Evolutionary conservation across 768 basidiomycete genomes (phyloP), one percentile per base, ranked within the genome.

Genomic region (Rhodotorula sphaerocarpa): DNA sequence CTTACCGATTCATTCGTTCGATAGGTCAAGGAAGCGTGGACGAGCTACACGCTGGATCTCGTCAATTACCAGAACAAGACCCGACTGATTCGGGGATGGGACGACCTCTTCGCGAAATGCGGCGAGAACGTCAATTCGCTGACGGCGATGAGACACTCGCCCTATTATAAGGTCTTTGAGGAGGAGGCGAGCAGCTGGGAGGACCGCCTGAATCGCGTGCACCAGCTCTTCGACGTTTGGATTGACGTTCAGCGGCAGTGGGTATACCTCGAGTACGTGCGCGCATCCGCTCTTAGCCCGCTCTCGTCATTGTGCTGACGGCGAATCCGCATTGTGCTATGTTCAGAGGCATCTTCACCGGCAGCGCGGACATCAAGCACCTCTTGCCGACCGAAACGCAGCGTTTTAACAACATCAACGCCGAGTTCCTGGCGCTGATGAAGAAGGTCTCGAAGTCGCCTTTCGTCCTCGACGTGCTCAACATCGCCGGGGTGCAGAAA

Each of bases 401-500:
- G 43, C 88, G 95, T 34, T 99, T 99, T 79, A 86, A 88, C 74
- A 96, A 92, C 77, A 99, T 99, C 80, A 96, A 99, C 75, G 83
- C 89, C 48, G 95, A 99, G 74, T 99, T 99, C 78, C 80, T 97
- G 54, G 84, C 88, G 1, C 91, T 96, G 68, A 97, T 99, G 95
- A 97, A 96, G 80, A 93, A 93, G 76, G 95, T 99, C 61, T 92
- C 93, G 83, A 97, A 97, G 77, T 96, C 93, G 20, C 92, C 95
- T 1, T 93, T 96, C 75, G 86, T 97, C 47, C 79, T 96, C 53
- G 95, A 99, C 71, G 91, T 99, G 59, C 84, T 97, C 81, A 92
- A 92, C 74, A 93, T 97, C 68, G 86, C 84, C 63, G 88, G 87
- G 34, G 87, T 99, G 61, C 95, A 99, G 78, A 97, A 99, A 79